Evolutionary conservation across 2,329 filamentous ascomycete genomes (phyloP), one percentile per base, ranked within the genome.

Genomic region (Biscogniauxia marginata): DNA sequence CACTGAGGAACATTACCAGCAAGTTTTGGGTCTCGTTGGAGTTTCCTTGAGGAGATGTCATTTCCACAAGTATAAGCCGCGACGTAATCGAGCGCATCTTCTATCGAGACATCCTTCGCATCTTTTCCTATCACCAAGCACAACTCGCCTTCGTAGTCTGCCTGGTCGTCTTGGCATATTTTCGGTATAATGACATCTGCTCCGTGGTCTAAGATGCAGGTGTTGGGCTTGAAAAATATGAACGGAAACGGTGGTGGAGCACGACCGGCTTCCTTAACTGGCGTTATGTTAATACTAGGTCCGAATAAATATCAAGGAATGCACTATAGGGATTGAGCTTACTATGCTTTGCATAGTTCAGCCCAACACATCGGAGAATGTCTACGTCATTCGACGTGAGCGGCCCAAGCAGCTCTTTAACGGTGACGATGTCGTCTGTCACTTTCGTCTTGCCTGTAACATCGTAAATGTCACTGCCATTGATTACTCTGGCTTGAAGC

Each of bases 321-420:
- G 2, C 22, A 45, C 8, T 9, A 19, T 20, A 16, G 24, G 11
- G 6, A 6, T 25, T 6, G 24, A 25, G 49, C 70, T 56, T 56
- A 77, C 75, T 82, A 62, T 86, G 84, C 52, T 80, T 84, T 43
- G 77, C 76, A 62, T 85, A 86, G 63, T 87, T 86, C 23, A 86
- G 65, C 0, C 84, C 84, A 11, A 85, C 77, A 60, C 84, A 86
- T 19, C 82, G 71, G 3, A 87, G 64, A 46, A 84, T 82, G 0
- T 82, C 79, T 0, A 85, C 79, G 50, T 85, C 80, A 2, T 70
- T 67, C 8, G 67, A 69, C 0, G 76, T 73, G 25, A 86, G 66
- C 0, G 83, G 83, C 0, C 81, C 79, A 0, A 86, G 73, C 0
- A 86, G 66, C 51, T 71, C 73, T 63, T 82, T 79, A 6, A 86